A percentile compares a stretch with the other conserved stretches of the same genome.
These are phyloP conservation scores for Rubia occidens DNA, from an alignment of 305 asterid genomes.

Conservation along the genomic window DNA sequence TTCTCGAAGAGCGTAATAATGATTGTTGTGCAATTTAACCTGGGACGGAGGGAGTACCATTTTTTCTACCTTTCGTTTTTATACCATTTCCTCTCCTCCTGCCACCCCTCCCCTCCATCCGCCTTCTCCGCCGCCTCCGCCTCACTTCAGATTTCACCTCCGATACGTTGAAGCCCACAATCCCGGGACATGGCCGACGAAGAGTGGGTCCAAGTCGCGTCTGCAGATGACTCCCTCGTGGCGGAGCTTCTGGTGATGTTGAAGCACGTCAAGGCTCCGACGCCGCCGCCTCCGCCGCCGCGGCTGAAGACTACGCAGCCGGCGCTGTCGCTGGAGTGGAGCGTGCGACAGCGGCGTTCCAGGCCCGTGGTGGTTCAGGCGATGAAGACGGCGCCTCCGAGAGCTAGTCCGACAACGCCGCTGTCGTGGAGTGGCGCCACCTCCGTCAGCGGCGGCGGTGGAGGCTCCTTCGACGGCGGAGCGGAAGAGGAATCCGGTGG, in stretches of 20 bases:
- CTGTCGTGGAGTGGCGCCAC: constrained; percentile 73
- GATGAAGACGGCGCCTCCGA: constrained; percentile 27
- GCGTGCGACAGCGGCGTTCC: constrained; percentile 72
- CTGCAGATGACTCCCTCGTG: constrained; percentile 50
- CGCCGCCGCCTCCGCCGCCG: constrained; percentile 13
- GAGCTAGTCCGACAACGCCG: constrained; percentile 80
- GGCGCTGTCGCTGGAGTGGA: constrained; percentile 51
- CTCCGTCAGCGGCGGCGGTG: constrained; percentile 48
- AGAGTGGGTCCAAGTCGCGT: constrained; percentile 64
- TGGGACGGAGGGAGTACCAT: too few species aligned
- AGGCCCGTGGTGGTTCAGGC: constrained; percentile 24
- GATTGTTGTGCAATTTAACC: too few species aligned
- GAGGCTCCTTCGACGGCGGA: constrained; percentile 34
- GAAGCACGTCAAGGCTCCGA: constrained; percentile 23
- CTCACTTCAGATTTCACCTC: constrained; percentile 12
- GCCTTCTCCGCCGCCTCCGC: constrained; percentile 10
- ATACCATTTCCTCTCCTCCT: constrained; percentile 30
- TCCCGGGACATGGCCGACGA: constrained; percentile 35
- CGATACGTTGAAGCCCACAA: not conserved
- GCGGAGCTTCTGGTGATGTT: constrained; percentile 56
- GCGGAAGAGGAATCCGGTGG: constrained; percentile 47
- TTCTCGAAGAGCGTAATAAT: too few species aligned
- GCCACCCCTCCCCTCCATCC: constrained; percentile 25
- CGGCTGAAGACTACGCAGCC: constrained; percentile 14
- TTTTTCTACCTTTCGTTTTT: constrained; percentile 12